Conservation (phyloP, 352 stramenopile genomes). For the Globisporangium radiosum region DNA sequence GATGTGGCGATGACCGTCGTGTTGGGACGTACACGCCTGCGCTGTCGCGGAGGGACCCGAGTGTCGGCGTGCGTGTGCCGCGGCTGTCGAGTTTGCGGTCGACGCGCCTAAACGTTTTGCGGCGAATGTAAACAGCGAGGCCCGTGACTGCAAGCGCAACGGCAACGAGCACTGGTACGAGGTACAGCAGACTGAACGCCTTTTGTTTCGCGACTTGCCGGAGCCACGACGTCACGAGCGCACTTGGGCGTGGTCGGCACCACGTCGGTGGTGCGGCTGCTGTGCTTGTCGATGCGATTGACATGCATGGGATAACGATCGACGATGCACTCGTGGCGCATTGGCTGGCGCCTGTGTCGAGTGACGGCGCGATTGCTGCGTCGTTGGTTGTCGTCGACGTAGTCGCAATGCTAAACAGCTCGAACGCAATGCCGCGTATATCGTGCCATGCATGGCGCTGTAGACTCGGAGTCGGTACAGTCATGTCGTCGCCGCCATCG, state of each 20-base stretch:
- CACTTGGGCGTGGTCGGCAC: constrained; percentile 20
- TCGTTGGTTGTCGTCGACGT: constrained; percentile 1
- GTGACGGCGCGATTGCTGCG: neutral
- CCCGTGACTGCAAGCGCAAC: constrained; percentile 15
- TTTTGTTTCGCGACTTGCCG: constrained; percentile 15
- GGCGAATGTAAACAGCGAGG: constrained; percentile 15
- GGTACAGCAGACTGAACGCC: constrained; percentile 17
- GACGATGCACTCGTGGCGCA: neutral
- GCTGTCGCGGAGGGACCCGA: constrained; percentile 2
- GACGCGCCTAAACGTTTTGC: constrained; percentile 15
- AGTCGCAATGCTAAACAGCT: neutral
- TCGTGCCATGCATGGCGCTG: neutral
- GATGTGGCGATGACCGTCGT: neutral
- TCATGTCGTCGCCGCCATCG: constrained; percentile 9
- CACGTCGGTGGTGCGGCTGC: constrained; percentile 3
- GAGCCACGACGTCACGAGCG: constrained; percentile 31
- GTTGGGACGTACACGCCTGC: neutral
- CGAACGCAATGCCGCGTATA: neutral
- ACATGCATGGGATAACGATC: constrained; percentile 5
- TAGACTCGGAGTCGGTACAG: constrained; percentile 13
- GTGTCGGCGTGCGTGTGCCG: neutral
- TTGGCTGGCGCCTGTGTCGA: too few relatives aligned
- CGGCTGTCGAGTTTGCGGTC: constrained; percentile 1
- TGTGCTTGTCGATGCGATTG: neutral
- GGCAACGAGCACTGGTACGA: constrained; percentile 25